Base-by-base conservation (phyloP, 768 basidiomycete genomes). In the Imleria badia region DNA sequence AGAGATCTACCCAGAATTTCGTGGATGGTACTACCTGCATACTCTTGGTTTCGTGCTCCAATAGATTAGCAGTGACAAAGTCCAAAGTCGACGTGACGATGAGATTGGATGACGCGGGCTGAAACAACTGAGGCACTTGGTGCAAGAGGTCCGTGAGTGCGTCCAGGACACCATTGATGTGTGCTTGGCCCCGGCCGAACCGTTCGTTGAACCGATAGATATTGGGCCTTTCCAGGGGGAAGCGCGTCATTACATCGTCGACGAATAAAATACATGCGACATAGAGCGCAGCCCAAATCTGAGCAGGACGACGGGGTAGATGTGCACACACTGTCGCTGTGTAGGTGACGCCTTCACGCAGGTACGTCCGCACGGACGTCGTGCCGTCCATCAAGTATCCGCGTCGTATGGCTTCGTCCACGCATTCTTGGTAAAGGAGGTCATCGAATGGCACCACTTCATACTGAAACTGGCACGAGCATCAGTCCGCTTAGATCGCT, bases 401-500 rank as follows among this genome's bases (percentile, higher is more conserved):
- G n/a, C n/a, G n/a, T n/a, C n/a, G n/a, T n/a, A n/a, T n/a, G n/a
- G n/a, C n/a, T n/a, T n/a, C n/a, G n/a, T n/a, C n/a, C n/a, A n/a
- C n/a, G n/a, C n/a, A n/a, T n/a, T n/a, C n/a, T n/a, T n/a, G n/a
- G n/a, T n/a, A n/a, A n/a, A n/a, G n/a, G n/a, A n/a, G n/a, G n/a
- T n/a, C n/a, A n/a, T n/a, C n/a, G n/a, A n/a, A n/a, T n/a, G n/a
- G n/a, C n/a, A n/a, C n/a, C n/a, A n/a, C n/a, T n/a, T n/a, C n/a
- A n/a, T n/a, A n/a, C n/a, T n/a, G 81, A 84, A 65, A 85, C 84
- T 0, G 80, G 80, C 7, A 60, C 65, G 29, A 72, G 64, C 52
- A 59, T 66, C 33, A 73, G 69, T 31, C 70, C 69, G 1, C 61
- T 69, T 9, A 52, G 42, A 52, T 57, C 60, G 23, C 30, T 54